Evolutionary conservation across 768 basidiomycete species (phyloP).

Genomic region (Lactarius vividus): DNA sequence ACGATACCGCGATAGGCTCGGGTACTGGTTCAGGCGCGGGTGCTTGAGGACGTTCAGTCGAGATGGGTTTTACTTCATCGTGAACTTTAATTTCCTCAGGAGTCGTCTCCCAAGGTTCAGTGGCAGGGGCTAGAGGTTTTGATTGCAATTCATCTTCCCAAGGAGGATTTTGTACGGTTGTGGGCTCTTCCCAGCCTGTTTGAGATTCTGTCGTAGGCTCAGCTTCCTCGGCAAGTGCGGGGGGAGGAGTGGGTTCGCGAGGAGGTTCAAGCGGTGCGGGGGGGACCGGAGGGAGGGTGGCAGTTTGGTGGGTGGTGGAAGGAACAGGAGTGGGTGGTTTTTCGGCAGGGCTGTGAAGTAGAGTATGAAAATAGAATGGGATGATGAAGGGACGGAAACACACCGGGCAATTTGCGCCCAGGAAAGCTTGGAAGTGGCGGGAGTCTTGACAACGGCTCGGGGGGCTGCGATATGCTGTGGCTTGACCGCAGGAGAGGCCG

Average conservation of each 20-base stretch:
- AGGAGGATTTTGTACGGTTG: conserved; percentile 60
- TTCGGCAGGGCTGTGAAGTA: conserved; percentile 54
- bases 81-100: conserved; percentile 18
- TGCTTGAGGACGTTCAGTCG: conserved; percentile 10
- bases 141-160: conserved; percentile 69
- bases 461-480: conserved; percentile 29
- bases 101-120: conserved; percentile 36
- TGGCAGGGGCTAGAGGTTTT: conserved; percentile 35
- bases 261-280: conserved; percentile 25
- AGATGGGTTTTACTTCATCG: conserved; percentile 21
- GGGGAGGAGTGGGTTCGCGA: conserved; percentile 30
- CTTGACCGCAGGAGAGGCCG: conserved; percentile 36
- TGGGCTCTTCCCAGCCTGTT: conserved; percentile 68
- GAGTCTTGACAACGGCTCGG: conserved; percentile 47
- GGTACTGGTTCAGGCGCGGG: conserved; percentile 34
- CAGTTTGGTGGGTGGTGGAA: conserved; percentile 30
- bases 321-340: conserved; percentile 51
- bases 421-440: conserved; percentile 73
- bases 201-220: conserved; percentile 35
- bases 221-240: conserved; percentile 31
- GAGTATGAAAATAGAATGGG: conserved; percentile 8
- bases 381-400: conserved; percentile 28
- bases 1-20: conserved; percentile 32
- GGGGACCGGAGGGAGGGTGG: conserved; percentile 30
- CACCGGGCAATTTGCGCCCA: conserved; percentile 86